Evolutionary conservation across 225 moss, liverwort and hornwort genomes (phyloP).

Genomic region (Pseudoscleropodium purum): DNA sequence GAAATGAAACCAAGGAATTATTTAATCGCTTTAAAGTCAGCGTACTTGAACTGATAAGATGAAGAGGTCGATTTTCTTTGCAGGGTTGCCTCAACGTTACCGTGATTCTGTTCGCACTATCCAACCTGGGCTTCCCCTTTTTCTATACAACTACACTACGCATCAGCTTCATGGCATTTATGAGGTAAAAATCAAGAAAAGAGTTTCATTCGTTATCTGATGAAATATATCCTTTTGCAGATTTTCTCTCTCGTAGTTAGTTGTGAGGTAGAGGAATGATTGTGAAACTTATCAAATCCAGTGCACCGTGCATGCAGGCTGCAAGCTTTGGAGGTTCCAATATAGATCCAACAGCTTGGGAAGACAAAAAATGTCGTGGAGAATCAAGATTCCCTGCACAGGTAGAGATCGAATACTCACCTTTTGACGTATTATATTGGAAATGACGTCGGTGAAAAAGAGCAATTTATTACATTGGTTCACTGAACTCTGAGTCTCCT

Average conservation of each 20-base stretch:
- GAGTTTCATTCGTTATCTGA: neutral
- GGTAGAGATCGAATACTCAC: conserved; percentile 10
- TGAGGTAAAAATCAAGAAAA: conserved; percentile 12
- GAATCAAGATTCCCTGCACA: conserved; percentile 62
- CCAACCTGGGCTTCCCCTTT: conserved; percentile 53
- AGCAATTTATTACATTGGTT: neutral
- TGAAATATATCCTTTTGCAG: neutral
- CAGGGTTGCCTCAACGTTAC: conserved; percentile 53
- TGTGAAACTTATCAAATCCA: neutral
- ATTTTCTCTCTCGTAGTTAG: neutral
- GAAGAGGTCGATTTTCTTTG: neutral
- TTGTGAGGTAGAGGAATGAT: neutral
- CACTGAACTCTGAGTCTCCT: neutral
- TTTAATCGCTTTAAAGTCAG: neutral
- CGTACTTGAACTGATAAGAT: neutral
- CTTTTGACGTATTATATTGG: neutral
- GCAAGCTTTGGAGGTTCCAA: conserved; percentile 98
- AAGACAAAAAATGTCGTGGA: conserved; percentile 60
- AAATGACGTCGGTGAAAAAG: neutral
- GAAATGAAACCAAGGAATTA: neutral
- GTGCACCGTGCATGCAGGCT: conserved; percentile 40
- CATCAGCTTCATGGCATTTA: conserved; percentile 61
- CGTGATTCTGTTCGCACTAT: conserved; percentile 60
- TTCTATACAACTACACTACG: conserved; percentile 52
- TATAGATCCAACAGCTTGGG: conserved; percentile 97